Base-by-base conservation (phyloP, 1,284 basidiomycete genomes). In the Hortiboletus rubellus region DNA sequence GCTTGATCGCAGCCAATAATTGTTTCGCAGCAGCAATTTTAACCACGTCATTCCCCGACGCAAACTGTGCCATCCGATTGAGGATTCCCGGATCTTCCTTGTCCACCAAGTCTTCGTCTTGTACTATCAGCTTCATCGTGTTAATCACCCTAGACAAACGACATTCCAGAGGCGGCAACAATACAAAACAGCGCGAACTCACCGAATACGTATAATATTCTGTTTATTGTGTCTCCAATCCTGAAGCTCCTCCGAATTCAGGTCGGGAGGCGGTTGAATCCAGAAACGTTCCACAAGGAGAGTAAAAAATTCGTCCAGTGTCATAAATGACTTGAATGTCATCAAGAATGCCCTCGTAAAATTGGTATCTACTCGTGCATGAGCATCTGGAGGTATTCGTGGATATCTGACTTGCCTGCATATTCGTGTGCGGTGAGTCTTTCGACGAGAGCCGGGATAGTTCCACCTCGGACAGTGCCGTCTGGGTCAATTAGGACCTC, bases 301-400 rank as follows among this genome's bases (percentile, higher is more conserved):
- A 43, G 85, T 80, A 54, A 93, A 81, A 34, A 93, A 73, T 58
- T 86, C 81, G 41, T 85, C 78, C 0, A 86, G 77, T 3, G 83
- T 83, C 46, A 86, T 87, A 69, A 93, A 94, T 0, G 88, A 89
- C 59, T 89, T 86, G 76, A 89, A 92, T 4, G 91, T 93, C 76
- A 91, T 83, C 52, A 93, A 72, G 78, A 94, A 94, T 17, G 89
- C 86, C 63, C 85, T 83, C 63, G 83, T 86, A 72, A 89, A 93
- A 22, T 79, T 78, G 7, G 80, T 75, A 67, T 89, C 89, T 84
- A 64, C 15, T 40, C 38, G 38, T 50, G 49, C 40, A 41, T 59
- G 44, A 64, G 54, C 49, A 7, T 15, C 22, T 37, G 24, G 31
- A 45, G 10, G 12, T 9, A 22, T 34, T 34, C 17, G 7, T 9